Percentiles rank a stretch among this genome's conserved stretches.
These are phyloP conservation scores for Ramularia collo-cygni DNA, from an alignment of 2,329 filamentous ascomycete genomes.

Conservation along the genomic window DNA sequence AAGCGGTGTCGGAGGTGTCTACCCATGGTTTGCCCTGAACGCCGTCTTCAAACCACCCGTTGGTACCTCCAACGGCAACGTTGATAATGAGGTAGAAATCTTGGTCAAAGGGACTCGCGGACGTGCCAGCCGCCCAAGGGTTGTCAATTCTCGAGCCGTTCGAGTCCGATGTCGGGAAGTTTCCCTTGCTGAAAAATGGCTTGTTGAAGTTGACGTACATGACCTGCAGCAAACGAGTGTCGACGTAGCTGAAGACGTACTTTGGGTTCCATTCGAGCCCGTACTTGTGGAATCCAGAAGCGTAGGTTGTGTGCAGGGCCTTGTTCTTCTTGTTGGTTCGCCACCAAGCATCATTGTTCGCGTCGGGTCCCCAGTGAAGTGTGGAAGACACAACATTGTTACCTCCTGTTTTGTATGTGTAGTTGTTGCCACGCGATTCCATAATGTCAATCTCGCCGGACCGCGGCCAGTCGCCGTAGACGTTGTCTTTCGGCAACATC, in stretches of 20 bases:
- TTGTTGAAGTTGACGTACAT: slow-evolving; percentile 57
- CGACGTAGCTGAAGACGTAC: slow-evolving; percentile 81
- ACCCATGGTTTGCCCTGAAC: slow-evolving; percentile 71
- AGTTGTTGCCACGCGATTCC: slow-evolving; percentile 77
- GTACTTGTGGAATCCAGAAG: slow-evolving; percentile 64
- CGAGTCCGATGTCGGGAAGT: slow-evolving; percentile 29
- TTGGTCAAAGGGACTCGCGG: slow-evolving; percentile 36
- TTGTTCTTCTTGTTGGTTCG: slow-evolving; percentile 70
- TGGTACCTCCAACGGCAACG: slow-evolving; percentile 34
- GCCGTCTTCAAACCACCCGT: slow-evolving; percentile 74
- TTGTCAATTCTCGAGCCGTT: slow-evolving; percentile 34
- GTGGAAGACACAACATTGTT: slow-evolving; percentile 75
- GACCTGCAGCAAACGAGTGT: slow-evolving; percentile 71
- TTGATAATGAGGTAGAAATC: slow-evolving; percentile 38
- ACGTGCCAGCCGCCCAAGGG: slow-evolving; percentile 32
- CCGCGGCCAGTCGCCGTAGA: slow-evolving; percentile 69
- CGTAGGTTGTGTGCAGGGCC: slow-evolving; percentile 68
- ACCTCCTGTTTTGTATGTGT: slow-evolving; percentile 66
- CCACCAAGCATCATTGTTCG: slow-evolving; percentile 72
- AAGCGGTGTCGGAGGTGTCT: slow-evolving; percentile 58
- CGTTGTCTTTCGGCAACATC: slow-evolving; percentile 70
- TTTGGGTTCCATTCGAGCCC: slow-evolving; percentile 83
- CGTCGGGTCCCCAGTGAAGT: slow-evolving; percentile 74
- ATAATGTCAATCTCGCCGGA: slow-evolving; percentile 81
- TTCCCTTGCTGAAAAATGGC: slow-evolving; percentile 34